A percentile compares a stretch with the other conserved stretches of the same genome.
Conservation (phyloP, 225 moss, liverwort and hornwort genomes). For the Takakia lepidozioides region DNA sequence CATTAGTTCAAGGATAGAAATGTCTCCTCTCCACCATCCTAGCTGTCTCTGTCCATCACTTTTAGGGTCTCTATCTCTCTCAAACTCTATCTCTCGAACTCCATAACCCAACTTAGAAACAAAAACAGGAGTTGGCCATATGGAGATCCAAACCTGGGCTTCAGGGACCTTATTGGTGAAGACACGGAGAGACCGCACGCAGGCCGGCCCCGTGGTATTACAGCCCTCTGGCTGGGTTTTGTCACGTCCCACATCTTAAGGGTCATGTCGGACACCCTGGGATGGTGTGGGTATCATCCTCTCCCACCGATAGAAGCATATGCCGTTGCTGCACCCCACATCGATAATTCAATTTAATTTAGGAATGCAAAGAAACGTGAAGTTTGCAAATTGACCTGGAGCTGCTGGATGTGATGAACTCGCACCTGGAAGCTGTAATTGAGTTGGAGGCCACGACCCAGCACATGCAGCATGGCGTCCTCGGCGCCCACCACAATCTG, state of each 20-base stretch:
- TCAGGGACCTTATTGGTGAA: conserved; percentile 86
- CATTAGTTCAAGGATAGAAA: no score
- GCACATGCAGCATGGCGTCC: conserved; percentile 77
- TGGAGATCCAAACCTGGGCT: conserved; percentile 49
- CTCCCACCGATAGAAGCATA: conserved; percentile 79
- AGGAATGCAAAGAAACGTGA: neutral
- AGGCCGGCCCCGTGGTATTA: conserved; percentile 75
- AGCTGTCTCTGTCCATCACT: no score
- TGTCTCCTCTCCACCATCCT: no score
- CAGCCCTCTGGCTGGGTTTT: conserved; percentile 88
- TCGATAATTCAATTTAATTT: neutral
- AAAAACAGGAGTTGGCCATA: no score
- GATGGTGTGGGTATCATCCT: conserved; percentile 72
- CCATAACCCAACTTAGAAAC: no score
- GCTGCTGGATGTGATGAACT: conserved; percentile 73
- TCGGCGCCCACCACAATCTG: conserved; percentile 83
- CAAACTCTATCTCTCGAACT: neutral
- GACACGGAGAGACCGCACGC: conserved; percentile 71
- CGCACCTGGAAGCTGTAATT: conserved; percentile 87
- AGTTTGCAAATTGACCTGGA: conserved; percentile 58
- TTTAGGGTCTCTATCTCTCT: conserved; percentile 1
- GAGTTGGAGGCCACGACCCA: conserved; percentile 85
- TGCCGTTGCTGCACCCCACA: conserved; percentile 65
- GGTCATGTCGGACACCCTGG: conserved; percentile 45
- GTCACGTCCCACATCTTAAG: conserved; percentile 99